Conservation (phyloP, 1,139 yeast species). For the Yamadazyma trypodendri region DNA sequence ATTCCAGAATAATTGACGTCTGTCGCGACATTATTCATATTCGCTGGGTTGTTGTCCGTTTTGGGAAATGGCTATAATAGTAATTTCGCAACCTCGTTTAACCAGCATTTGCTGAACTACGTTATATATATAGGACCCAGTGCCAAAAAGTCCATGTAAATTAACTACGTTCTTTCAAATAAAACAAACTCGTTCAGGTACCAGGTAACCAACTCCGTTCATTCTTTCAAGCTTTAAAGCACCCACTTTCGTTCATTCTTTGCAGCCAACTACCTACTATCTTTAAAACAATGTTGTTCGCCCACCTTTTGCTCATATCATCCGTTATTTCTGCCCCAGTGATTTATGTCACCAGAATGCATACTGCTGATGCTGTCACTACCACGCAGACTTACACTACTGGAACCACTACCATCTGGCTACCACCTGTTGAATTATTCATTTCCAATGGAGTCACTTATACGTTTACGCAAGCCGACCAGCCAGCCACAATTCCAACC, state of each 20-base stretch:
- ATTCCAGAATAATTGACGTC: not conserved
- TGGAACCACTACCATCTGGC: slow-evolving; percentile 56
- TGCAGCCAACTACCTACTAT: slow-evolving; percentile 4
- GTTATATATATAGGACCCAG: not conserved
- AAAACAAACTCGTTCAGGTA: not conserved
- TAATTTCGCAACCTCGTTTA: slow-evolving; percentile 2
- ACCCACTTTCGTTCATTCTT: slow-evolving; percentile 6
- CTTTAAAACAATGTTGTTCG: slow-evolving; percentile 15
- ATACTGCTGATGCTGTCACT: slow-evolving; percentile 63
- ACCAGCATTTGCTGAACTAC: not conserved
- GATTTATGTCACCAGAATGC: slow-evolving; percentile 54
- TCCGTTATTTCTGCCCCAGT: slow-evolving; percentile 32
- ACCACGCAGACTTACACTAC: slow-evolving; percentile 54
- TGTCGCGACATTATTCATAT: slow-evolving; percentile 1
- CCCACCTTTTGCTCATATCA: slow-evolving; percentile 22
- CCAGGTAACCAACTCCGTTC: not conserved
- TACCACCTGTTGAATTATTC: slow-evolving; percentile 69
- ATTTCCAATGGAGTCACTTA: slow-evolving; percentile 62
- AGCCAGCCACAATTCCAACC: slow-evolving; percentile 32
- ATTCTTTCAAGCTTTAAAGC: not conserved
- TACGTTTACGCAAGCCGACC: slow-evolving; percentile 51
- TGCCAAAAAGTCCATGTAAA: no score
- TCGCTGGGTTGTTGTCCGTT: not conserved
- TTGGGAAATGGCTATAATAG: slow-evolving; percentile 1
- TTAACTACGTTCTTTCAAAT: no score